Evolutionary conservation across 176 grass and related monocot genomes (phyloP), one percentile per base, ranked within the genome.

Genomic region (Neostapfia colusana): DNA sequence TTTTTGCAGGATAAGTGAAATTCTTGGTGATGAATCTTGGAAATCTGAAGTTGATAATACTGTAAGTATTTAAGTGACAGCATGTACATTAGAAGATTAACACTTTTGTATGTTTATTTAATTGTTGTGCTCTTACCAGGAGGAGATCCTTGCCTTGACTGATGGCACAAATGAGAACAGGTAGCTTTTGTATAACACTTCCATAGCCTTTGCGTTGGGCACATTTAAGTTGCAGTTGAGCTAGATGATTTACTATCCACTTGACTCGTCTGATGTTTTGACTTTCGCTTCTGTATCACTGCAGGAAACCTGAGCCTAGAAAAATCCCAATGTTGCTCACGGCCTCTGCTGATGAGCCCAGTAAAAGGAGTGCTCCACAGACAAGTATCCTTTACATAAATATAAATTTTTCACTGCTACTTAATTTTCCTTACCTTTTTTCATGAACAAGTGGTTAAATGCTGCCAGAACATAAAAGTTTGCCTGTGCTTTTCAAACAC

Each of bases 1-100:
- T 35, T 85, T 60, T 85, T 77, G 16, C 85, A 97, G 94, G 75
- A 93, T 97, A 56, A 74, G 80, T 85, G 89, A 90, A 80, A 87
- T 94, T 79, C 86, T 92, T 25, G 15, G n/a, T 40, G 89, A 81
- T 11, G 85, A 90, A 55, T 88, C 85, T 51, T 87, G 85, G 89
- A 82, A 80, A 74, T 90, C 87, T 71, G 89, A 90, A 81, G 51
- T 92, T 73, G 87, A 46, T 53, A 77, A 80, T 75, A 79, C 89
- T 81, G 95, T 98, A 90, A 90, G 91, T 90, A 80, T 82, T 63
- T 68, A 37, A 82, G 14, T 70, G 67, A 27, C 11, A 49, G 55
- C 43, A 34, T 78, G 14, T 27, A 55, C 63, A 31, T n/a, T 31
- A 42, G 48, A 63, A 73, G 12, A 21, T 72, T 23, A 25, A 79